Base-by-base conservation (phyloP, 164 flowering plant species). In the Berberis thunbergii region DNA sequence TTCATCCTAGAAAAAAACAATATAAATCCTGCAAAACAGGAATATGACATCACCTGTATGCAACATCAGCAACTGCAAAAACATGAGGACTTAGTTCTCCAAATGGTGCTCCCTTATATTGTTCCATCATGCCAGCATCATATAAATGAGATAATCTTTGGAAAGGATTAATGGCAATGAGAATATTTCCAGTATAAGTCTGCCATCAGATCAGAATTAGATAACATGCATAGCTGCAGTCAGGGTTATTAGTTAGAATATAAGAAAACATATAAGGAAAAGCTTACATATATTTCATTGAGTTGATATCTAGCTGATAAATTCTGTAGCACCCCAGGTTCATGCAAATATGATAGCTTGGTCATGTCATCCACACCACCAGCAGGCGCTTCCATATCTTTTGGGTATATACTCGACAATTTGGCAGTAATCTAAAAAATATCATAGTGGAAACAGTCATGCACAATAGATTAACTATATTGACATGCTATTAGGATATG, bases 331-430 rank as follows among this genome's bases (percentile, higher is more conserved):
- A 89, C 88, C 64, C 85, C 92, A 66, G 95, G 93, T 76, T 92
- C n/a, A 67, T 92, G 91, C 70, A 92, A 72, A 74, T 92, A 92
- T 4, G 89, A 77, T 49, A 92, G 80, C 66, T n/a, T 86, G 13
- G 96, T 89, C 98, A 92, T 92, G 80, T 89, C 96, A 72, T 86
- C 95, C 41, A 89, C 85, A 68, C 96, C 96, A 41, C 75, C 83
- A 39, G 81, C 74, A 63, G 89, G 92, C 66, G 79, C 83, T 65
- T 91, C 95, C 78, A 72, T 70, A 60, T 91, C 95, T 69, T 81
- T 87, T 2, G 89, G 95, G 65, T 83, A 78, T 50, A 86, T 43
- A 57, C 76, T 81, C 69, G 91, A 79, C 45, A 91, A 49, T 11
- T 73, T 77, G 58, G 79, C 78, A 64, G 69, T 69, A 59, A 89